Conservation (phyloP, 306 rosid genomes). For the Acacia acuminata region DNA sequence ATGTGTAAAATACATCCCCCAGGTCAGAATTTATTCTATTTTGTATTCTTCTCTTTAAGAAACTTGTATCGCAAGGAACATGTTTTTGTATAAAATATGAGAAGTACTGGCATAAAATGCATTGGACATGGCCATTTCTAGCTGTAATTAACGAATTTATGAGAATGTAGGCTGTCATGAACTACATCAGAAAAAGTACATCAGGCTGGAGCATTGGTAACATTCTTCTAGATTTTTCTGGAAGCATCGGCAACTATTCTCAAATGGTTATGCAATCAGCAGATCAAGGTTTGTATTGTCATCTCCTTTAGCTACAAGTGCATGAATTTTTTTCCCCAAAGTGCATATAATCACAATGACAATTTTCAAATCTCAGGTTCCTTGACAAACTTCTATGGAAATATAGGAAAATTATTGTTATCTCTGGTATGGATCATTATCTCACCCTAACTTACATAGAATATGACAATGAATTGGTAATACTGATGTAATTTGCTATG, state of each 20-base stretch:
- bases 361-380: conserved; percentile 61
- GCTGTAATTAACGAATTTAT: neutral
- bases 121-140: neutral
- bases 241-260: conserved; percentile 68
- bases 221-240: conserved; percentile 76
- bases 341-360: conserved; percentile 18
- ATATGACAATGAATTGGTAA: neutral
- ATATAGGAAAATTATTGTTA: conserved; percentile 71
- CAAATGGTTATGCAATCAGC: conserved; percentile 88
- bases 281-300: conserved; percentile 67
- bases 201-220: conserved; percentile 87
- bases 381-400: conserved; percentile 79
- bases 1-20: conserved; percentile 83
- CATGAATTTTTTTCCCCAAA: neutral
- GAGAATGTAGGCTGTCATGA: conserved; percentile 63
- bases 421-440: conserved; percentile 59
- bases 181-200: conserved; percentile 78
- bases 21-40: conserved; percentile 50
- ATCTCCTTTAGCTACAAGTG: conserved; percentile 9
- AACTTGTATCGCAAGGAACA: neutral
- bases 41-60: neutral
- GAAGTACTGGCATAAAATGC: neutral
- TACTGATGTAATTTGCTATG: conserved; percentile 6
- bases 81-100: neutral
- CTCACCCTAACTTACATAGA: neutral